Conservation (phyloP, 495 filamentous ascomycete genomes). For the Mycothermus thermophilus region DNA sequence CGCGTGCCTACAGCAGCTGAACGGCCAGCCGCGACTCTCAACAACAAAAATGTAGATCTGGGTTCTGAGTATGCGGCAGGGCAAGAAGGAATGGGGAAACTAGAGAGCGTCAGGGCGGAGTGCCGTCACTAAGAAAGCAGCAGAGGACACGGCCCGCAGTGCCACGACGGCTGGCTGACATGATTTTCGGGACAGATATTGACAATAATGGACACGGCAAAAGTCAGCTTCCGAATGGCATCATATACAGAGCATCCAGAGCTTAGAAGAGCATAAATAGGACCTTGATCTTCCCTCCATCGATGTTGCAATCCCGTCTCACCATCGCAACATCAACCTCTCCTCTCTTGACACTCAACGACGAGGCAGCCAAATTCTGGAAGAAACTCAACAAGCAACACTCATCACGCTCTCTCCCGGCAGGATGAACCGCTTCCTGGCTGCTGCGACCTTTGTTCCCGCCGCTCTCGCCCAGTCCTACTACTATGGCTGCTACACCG, state of each 20-base stretch:
- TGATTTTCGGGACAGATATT: too few species aligned
- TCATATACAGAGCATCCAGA: neutral
- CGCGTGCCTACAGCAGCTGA: too few species aligned
- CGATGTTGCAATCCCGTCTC: slow-evolving; percentile 4
- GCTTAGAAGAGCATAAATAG: slow-evolving; percentile 1
- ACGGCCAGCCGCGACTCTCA: too few species aligned
- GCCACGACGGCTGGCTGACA: too few species aligned
- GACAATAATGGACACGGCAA: neutral
- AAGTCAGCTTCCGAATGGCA: neutral
- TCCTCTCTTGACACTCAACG: too few species aligned
- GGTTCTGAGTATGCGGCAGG: too few species aligned
- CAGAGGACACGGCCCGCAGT: too few species aligned
- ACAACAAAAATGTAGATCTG: too few species aligned
- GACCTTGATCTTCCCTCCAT: neutral
- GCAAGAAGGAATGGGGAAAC: too few species aligned
- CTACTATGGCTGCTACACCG: slow-evolving; percentile 19
- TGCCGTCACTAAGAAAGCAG: too few species aligned
- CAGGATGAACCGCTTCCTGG: slow-evolving; percentile 8
- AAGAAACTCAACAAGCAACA: neutral
- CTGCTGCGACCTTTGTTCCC: slow-evolving; percentile 3
- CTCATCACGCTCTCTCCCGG: neutral
- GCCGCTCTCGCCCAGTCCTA: slow-evolving; percentile 4
- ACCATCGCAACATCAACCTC: slow-evolving; percentile 3
- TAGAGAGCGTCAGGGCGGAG: too few species aligned
- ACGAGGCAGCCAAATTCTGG: neutral